Evolutionary conservation across 306 rosid genomes (phyloP), one percentile per base, ranked within the genome.

Genomic region (Psophocarpus tetragonolobus): DNA sequence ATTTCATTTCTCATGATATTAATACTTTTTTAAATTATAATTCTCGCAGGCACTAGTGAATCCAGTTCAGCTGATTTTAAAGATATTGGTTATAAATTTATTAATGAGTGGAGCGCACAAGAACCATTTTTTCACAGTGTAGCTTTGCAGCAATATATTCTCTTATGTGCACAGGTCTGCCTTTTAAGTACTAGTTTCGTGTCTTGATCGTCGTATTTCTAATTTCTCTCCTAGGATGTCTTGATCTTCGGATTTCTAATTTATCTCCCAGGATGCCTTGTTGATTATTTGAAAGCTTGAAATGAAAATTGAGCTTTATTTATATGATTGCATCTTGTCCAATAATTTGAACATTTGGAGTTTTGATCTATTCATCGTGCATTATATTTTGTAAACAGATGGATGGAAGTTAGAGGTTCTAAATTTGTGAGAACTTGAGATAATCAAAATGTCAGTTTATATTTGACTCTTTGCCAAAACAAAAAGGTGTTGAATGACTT

Each of bases 141-240:
- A 32, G 96, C 91, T n/a, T 88, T 94, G 82, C 97, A 94, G 85
- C 98, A 89, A 74, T 94, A 89, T 78, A 90, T 94, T 78, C 96
- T 94, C 56, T 68, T 94, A 30, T 94, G 98, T 74, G 17, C 92
- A 54, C 98, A 94, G 98, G 98, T 94, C 64, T 44, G 85, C 38
- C 12, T 27, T 69, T 57, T 66, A 30, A 51, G 27, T 45, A 15
- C 51, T 23, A 32, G 67, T 72, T 79, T 72, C 56, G 23, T 68
- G 39, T 30, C 32, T 17, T 32, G 61, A 57, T 76, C 45, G 29
- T 17, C 0, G 14, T 47, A 8, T 47, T 69, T 78, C 10, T 15
- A 15, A 45, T 62, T 68, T 44, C 5, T 44, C 48, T n/a, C 42
- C 23, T 4, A 35, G 26, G 68, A 42, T 56, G 14, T 73, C 70